phyloP scores from a whole-genome alignment of 2,329 filamentous ascomycete species.

The Aspergillus caelatus region DNA sequence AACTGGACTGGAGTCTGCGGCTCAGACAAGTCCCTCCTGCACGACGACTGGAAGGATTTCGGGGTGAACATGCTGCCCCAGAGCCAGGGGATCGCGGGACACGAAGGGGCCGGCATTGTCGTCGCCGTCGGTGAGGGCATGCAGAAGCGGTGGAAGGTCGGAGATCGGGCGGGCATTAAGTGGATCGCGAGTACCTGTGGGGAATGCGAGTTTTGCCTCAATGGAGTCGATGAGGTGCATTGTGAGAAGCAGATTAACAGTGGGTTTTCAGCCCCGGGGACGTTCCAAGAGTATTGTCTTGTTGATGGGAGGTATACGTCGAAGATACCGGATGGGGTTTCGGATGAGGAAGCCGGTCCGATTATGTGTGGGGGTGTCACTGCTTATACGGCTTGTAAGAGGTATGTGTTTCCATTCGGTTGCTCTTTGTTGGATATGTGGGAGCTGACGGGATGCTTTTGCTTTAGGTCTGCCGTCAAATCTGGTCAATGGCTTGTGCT shows the following conservation, averaged over 20 bases:
- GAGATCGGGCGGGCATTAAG: slow-evolving; percentile 26
- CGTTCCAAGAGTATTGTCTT: slow-evolving; percentile 25
- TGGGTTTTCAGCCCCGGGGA: slow-evolving; percentile 22
- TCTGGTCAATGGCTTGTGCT: slow-evolving; percentile 32
- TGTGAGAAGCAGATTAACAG: slow-evolving; percentile 20
- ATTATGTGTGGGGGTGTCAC: slow-evolving; percentile 28
- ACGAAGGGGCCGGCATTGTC: slow-evolving; percentile 50
- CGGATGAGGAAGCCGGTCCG: slow-evolving; percentile 22
- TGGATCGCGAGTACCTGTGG: slow-evolving; percentile 25
- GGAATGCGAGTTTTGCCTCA: slow-evolving; percentile 23
- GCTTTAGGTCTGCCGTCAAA: slow-evolving; percentile 35
- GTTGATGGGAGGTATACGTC: slow-evolving; percentile 20
- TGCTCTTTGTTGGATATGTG: neutral
- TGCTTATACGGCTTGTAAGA: slow-evolving; percentile 25
- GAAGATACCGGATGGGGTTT: slow-evolving; percentile 22
- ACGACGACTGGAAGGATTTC: slow-evolving; percentile 10
- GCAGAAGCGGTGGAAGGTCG: slow-evolving; percentile 22
- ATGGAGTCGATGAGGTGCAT: slow-evolving; percentile 19
- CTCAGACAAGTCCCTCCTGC: slow-evolving; percentile 10
- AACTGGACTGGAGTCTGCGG: slow-evolving; percentile 17
- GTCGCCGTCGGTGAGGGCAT: slow-evolving; percentile 36
- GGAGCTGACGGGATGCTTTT: too few species aligned
- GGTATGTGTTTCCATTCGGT: neutral
- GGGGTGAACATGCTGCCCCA: slow-evolving; percentile 7
- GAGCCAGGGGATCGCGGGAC: slow-evolving; percentile 31